phyloP scores from a whole-genome alignment of 257 asterid species.

The Solanum pimpinellifolium region DNA sequence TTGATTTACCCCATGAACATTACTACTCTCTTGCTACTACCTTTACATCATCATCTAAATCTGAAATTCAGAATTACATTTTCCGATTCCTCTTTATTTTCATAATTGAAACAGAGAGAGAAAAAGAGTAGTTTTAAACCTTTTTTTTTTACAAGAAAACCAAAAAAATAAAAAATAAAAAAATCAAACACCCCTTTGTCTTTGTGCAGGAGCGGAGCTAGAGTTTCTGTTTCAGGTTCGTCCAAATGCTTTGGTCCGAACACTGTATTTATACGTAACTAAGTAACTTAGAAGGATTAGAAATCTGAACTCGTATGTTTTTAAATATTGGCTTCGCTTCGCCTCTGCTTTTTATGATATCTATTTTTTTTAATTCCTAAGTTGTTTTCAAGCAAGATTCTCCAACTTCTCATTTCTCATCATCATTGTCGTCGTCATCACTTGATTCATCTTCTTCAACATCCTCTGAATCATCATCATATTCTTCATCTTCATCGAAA shows the following conservation, averaged over 20 bases:
- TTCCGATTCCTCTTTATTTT: not conserved
- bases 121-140: not conserved
- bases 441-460: not conserved
- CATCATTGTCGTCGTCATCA: not conserved
- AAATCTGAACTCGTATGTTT: not conserved
- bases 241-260: not conserved
- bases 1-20: not conserved
- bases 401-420: not conserved
- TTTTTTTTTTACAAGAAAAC: not conserved
- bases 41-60: not conserved
- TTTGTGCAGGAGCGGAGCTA: not conserved
- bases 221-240: too few relatives aligned
- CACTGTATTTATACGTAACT: not conserved
- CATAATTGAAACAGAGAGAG: not conserved
- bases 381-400: not conserved
- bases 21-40: not conserved
- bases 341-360: not conserved
- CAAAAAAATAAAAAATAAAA: not conserved
- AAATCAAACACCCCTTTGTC: not conserved
- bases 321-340: not conserved
- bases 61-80: not conserved
- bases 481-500: constrained; percentile 18
- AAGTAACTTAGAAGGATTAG: not conserved
- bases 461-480: not conserved
- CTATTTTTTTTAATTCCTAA: not conserved